phyloP scores from a whole-genome alignment of 176 grass and related monocot species.

The Oryza australiensis region DNA sequence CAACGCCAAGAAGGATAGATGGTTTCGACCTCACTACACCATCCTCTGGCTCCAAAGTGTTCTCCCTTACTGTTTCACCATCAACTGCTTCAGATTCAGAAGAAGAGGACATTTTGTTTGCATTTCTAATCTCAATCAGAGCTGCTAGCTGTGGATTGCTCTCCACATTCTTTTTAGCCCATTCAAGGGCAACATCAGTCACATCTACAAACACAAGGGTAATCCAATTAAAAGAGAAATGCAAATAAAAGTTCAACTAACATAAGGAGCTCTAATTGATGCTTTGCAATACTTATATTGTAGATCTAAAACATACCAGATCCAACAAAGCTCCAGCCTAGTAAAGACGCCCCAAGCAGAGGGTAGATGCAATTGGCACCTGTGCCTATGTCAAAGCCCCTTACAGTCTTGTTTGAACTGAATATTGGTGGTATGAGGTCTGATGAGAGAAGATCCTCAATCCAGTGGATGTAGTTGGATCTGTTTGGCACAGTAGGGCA shows the following conservation, averaged over 20 bases:
- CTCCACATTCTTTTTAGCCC: conserved; percentile 87
- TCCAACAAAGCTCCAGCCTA: conserved; percentile 84
- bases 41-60: conserved; percentile 24
- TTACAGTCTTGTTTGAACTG: conserved; percentile 50
- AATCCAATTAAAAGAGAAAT: background rate
- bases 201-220: conserved; percentile 62
- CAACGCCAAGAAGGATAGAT: conserved; percentile 65
- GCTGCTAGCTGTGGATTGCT: conserved; percentile 69
- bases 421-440: conserved; percentile 61
- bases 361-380: conserved; percentile 97
- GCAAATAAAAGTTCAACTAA: background rate
- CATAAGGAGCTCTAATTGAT: background rate
- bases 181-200: conserved; percentile 83
- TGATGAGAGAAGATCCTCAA: conserved; percentile 79
- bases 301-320: conserved; percentile 53
- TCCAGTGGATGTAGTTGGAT: conserved; percentile 97
- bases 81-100: conserved; percentile 15
- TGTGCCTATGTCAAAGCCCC: conserved; percentile 85
- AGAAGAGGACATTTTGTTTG: conserved; percentile 33
- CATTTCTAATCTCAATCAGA: conserved; percentile 80
- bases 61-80: conserved; percentile 28
- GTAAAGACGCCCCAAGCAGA: conserved; percentile 82
- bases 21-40: conserved; percentile 1
- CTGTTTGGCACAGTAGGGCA: conserved; percentile 92
- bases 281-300: background rate